Evolutionary conservation across 371 early-diverging fungal genomes (phyloP), one percentile per base, ranked within the genome.

Genomic region (Mucor ambiguus): DNA sequence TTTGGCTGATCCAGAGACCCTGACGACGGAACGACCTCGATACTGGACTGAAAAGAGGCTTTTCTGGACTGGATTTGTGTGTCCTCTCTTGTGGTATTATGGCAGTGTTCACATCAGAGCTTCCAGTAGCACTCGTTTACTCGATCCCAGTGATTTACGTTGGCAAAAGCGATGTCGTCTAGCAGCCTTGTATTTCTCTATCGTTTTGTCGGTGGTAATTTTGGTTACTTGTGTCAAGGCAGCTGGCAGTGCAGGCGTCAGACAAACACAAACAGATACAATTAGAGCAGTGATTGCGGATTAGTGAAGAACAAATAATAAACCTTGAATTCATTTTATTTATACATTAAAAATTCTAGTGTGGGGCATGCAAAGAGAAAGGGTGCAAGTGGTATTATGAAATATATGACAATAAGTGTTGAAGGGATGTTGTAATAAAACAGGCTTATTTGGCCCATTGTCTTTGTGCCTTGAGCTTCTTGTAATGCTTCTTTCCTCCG

Each of bases 401-500:
- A 16, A 9, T 62, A 54, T 29, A 54, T 35, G 28, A 37, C 16
- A 37, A 11, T 10, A 12, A 12, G 41, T 41, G 41, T 41, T 10
- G 32, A 24, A 61, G 35, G 16, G 35, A 49, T 22, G 10, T 14
- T 5, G 37, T 18, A 33, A 35, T 11, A 3, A 37, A 7, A 41
- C 37, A 32, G 18, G 29, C 16, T 57, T 63, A 67, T 61, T 55
- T 68, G 16, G 58, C 59, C 64, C 60, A 64, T 60, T 63, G 54
- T 70, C 72, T 70, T 65, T 73, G 66, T 46, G 74, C 71, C 63
- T 74, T 78, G 30, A 77, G 74, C 58, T 86, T 85, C 72, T 85
- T 87, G 72, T 77, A 78, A 67, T 87, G 84, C 28, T 80, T 76
- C 63, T 84, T 89, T 48, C 89, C 89, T n/a, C 90, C 90, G 30